Conservation (phyloP, 108 stramenopile genomes). For the Fragilariopsis cylindrus region DNA sequence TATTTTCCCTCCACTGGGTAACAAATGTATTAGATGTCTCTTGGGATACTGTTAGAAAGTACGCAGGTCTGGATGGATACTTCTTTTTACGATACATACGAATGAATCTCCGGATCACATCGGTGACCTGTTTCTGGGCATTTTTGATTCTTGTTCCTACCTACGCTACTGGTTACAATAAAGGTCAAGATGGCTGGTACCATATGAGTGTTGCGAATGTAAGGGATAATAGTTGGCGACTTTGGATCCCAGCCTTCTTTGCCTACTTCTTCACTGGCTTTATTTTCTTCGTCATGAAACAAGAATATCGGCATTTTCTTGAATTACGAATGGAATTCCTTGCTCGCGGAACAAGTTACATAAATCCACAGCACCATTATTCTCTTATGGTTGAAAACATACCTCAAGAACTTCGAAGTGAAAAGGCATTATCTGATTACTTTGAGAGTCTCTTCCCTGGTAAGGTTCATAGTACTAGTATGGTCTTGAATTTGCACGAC, state of each 20-base stretch:
- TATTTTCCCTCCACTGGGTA: conserved; percentile 73
- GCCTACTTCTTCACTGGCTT: conserved; percentile 82
- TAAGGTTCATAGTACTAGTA: conserved; percentile 70
- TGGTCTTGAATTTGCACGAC: conserved; percentile 81
- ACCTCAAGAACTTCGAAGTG: conserved; percentile 80
- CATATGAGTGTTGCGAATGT: conserved; percentile 86
- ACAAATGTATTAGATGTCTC: conserved; percentile 58
- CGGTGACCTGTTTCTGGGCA: conserved; percentile 82
- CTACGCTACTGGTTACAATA: conserved; percentile 63
- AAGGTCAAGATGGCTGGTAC: conserved; percentile 77
- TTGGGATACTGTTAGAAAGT: conserved; percentile 67
- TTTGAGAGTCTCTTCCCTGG: conserved; percentile 87
- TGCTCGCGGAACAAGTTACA: conserved; percentile 60
- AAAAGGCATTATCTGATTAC: conserved; percentile 79
- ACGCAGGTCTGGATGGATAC: conserved; percentile 89
- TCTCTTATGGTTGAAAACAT: conserved; percentile 87
- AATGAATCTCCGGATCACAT: conserved; percentile 79
- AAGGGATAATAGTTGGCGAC: conserved; percentile 50
- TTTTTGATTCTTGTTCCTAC: conserved; percentile 67
- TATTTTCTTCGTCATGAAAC: conserved; percentile 78
- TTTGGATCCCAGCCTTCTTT: conserved; percentile 89
- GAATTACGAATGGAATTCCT: conserved; percentile 87
- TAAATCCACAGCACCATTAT: conserved; percentile 73
- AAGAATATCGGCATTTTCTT: conserved; percentile 86
- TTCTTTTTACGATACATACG: conserved; percentile 89